Percentiles rank a stretch among this genome's conserved stretches.
phyloP scores from a whole-genome alignment of 139 green algal genomes.

The Medakamo hakoo region DNA sequence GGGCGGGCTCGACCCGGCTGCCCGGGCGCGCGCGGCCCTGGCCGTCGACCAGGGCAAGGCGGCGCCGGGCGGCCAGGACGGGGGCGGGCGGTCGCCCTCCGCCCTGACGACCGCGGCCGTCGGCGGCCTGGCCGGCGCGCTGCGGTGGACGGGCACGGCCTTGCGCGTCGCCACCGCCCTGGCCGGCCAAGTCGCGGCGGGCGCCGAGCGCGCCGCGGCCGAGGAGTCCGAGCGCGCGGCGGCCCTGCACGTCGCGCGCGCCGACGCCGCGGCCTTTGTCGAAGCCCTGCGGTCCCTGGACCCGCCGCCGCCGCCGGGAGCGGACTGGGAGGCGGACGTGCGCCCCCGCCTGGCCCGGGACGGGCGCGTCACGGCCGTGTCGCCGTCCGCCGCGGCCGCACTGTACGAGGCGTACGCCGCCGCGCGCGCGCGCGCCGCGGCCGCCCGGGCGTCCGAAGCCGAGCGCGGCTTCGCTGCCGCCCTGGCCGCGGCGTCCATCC shows the following conservation, averaged over 20 bases:
- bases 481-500: background rate
- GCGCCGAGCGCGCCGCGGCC: constrained; percentile 8
- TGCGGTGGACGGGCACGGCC: constrained; percentile 11
- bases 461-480: background rate
- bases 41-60: too few species aligned
- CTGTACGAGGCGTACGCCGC: background rate
- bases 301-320: constrained; percentile 3
- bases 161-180: constrained; percentile 14
- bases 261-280: constrained; percentile 15
- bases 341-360: background rate
- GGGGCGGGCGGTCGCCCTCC: constrained; percentile 4
- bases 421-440: too few species aligned
- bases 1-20: background rate
- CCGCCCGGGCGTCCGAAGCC: background rate
- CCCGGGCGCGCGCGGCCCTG: too few species aligned
- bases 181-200: constrained; percentile 5
- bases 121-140: background rate
- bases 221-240: background rate
- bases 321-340: constrained; percentile 7
- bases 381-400: background rate
- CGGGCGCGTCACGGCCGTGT: constrained; percentile 8
- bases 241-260: background rate
- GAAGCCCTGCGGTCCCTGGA: constrained; percentile 17
- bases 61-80: too few species aligned
- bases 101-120: background rate